These are phyloP conservation scores for Thraustochytrium striatum DNA, from an alignment of 352 stramenopile species.

Conservation along the genomic window DNA sequence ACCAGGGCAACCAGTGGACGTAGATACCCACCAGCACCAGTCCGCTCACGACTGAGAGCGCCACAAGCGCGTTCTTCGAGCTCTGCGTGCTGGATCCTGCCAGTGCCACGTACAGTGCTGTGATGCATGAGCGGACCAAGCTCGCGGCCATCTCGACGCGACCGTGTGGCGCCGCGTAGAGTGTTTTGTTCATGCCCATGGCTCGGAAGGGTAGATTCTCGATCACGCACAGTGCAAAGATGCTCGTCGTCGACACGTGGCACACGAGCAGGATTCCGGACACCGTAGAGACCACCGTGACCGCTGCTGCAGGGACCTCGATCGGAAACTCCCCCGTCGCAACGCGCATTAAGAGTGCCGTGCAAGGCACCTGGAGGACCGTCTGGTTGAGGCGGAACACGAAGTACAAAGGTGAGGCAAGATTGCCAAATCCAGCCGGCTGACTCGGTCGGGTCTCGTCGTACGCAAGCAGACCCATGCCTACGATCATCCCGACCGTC, in stretches of 20 bases:
- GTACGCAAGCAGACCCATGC: no score
- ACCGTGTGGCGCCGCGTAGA: slow-evolving; percentile 27
- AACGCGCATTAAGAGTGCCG: no score
- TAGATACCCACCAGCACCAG: neutral
- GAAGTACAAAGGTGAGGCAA: no score
- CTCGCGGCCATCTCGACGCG: slow-evolving; percentile 23
- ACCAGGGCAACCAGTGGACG: slow-evolving; percentile 4
- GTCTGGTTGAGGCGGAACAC: no score
- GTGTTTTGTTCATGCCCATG: slow-evolving; percentile 31
- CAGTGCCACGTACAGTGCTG: neutral
- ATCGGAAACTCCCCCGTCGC: no score
- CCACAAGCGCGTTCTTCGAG: neutral
- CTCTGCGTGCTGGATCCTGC: neutral
- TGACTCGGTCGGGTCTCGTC: no score
- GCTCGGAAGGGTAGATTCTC: slow-evolving; percentile 3
- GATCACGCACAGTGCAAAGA: slow-evolving; percentile 43
- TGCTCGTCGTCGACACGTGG: neutral
- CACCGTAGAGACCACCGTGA: neutral
- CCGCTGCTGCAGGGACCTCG: neutral
- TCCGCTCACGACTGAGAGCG: neutral
- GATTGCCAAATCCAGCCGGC: no score
- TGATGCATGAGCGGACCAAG: neutral
- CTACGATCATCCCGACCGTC: neutral
- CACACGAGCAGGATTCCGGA: neutral
- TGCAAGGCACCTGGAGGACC: no score